Conservation (phyloP, 495 filamentous ascomycete species). For the Penicillium cosmopolitanum region DNA sequence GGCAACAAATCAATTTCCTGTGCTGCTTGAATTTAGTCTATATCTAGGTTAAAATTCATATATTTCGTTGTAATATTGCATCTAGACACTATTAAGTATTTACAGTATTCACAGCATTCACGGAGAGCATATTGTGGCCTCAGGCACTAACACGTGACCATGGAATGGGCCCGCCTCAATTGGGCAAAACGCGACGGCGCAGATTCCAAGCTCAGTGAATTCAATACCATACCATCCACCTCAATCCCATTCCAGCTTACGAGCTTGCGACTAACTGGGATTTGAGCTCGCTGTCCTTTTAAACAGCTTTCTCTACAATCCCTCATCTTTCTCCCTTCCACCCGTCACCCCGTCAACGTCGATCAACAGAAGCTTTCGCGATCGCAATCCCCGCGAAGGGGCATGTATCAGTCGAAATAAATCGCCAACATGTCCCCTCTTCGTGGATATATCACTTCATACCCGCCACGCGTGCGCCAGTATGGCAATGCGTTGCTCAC, state of each 20-base stretch:
- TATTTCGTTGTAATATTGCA: too few relatives aligned
- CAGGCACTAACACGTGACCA: conserved; percentile 29
- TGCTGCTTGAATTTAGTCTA: not conserved
- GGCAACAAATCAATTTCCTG: conserved; percentile 3
- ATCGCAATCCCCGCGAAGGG: conserved; percentile 34
- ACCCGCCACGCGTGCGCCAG: conserved; percentile 86
- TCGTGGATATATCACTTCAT: conserved; percentile 88
- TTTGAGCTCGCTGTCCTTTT: not conserved
- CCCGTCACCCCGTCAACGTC: conserved; percentile 12
- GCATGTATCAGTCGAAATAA: conserved; percentile 45
- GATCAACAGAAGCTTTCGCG: conserved; percentile 27
- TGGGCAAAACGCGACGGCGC: conserved; percentile 45
- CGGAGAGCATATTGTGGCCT: conserved; percentile 5
- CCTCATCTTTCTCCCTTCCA: not conserved
- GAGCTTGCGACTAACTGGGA: not conserved
- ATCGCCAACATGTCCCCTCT: conserved; percentile 63
- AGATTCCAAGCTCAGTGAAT: conserved; percentile 23
- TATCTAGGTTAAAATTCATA: not conserved
- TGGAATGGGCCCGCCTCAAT: conserved; percentile 36
- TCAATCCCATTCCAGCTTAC: not conserved
- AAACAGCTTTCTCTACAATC: not conserved
- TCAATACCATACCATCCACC: conserved; percentile 9
- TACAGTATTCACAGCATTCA: too few relatives aligned
- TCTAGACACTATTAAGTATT: too few relatives aligned
- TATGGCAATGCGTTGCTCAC: conserved; percentile 93